Evolutionary conservation across 2,329 filamentous ascomycete genomes (phyloP).

Genomic region (Metarhizium robertsii): DNA sequence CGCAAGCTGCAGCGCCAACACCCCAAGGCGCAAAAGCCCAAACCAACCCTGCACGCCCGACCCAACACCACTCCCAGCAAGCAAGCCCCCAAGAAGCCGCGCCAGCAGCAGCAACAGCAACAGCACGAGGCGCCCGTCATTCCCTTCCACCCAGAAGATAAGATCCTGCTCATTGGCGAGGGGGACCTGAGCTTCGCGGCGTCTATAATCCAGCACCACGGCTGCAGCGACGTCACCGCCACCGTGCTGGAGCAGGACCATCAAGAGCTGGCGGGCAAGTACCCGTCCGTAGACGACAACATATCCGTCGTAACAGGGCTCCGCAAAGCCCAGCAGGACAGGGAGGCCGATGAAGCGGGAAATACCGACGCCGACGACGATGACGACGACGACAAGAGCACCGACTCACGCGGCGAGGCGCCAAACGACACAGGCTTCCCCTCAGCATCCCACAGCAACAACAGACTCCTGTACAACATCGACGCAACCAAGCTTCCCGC

Average conservation of each 20-base stretch:
- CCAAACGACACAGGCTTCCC: conserved; percentile 9
- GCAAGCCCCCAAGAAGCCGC: conserved; percentile 5
- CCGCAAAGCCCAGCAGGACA: conserved; percentile 9
- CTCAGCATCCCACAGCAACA: conserved; percentile 3
- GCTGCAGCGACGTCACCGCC: conserved; percentile 56
- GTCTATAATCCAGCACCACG: conserved; percentile 56
- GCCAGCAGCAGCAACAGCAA: conserved; percentile 12
- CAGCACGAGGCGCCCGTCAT: conserved; percentile 39
- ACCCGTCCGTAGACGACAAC: conserved; percentile 58
- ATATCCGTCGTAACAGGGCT: conserved; percentile 37
- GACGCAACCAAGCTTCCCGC: conserved; percentile 56
- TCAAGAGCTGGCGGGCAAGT: conserved; percentile 57
- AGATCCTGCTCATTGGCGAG: conserved; percentile 70
- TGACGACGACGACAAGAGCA: conserved; percentile 4
- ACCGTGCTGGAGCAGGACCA: conserved; percentile 55
- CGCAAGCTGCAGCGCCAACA: conserved; percentile 9
- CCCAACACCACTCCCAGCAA: background rate
- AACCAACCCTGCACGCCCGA: conserved; percentile 6
- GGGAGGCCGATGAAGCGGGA: background rate
- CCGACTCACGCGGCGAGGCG: conserved; percentile 6
- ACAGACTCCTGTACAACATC: conserved; percentile 46
- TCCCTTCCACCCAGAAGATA: conserved; percentile 56
- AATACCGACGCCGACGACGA: conserved; percentile 3
- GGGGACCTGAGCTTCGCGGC: conserved; percentile 72
- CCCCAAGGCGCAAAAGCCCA: conserved; percentile 10